Conservation (phyloP, 2,329 filamentous ascomycete genomes). For the Pestalotiopsis sp. region DNA sequence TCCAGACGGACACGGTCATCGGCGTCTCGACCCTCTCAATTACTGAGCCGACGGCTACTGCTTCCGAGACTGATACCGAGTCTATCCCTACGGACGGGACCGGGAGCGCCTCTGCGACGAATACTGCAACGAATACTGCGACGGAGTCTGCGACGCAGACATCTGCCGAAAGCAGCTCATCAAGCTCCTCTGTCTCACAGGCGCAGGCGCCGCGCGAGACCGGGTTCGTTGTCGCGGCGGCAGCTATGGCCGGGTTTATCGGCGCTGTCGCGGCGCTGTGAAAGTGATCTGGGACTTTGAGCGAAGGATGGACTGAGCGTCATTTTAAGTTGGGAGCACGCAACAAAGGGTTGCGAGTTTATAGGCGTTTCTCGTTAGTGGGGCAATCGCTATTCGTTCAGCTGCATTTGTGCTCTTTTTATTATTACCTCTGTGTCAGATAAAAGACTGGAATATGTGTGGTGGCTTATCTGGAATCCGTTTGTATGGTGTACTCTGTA, state of each 20-base stretch:
- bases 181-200: background rate
- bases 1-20: slow-evolving; percentile 4
- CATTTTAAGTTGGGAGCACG: too few species aligned
- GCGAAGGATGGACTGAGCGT: too few species aligned
- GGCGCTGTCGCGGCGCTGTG: slow-evolving; percentile 5
- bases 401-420: too few species aligned
- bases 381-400: too few species aligned
- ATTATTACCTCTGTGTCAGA: too few species aligned
- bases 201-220: slow-evolving; percentile 8
- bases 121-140: background rate
- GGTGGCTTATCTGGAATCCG: too few species aligned
- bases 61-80: background rate
- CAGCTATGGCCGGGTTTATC: background rate
- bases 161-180: background rate
- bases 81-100: background rate
- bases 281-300: background rate
- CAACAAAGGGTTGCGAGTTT: too few species aligned
- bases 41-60: background rate
- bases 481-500: too few species aligned
- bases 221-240: slow-evolving; percentile 1
- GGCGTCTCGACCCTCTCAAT: background rate
- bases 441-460: too few species aligned
- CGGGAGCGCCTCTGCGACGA: background rate
- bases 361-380: too few species aligned
- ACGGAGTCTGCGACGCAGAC: background rate